Conservation (phyloP, 2,329 filamentous ascomycete genomes). For the Lachnellula cervina region DNA sequence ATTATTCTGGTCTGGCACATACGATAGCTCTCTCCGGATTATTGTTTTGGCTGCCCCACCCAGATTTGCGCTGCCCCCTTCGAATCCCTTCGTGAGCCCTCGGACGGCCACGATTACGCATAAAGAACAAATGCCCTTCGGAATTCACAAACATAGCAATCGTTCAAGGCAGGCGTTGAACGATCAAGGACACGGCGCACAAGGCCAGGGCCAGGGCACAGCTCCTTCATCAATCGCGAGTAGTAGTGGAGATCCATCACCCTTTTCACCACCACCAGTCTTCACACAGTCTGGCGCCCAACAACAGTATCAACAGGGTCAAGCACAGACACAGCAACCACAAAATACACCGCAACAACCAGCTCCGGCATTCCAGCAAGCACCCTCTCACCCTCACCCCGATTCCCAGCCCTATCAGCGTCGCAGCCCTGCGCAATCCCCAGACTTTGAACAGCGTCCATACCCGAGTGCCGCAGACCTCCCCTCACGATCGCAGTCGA, state of each 20-base stretch:
- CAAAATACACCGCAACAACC: too few relatives aligned
- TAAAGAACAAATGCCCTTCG: conserved; percentile 29
- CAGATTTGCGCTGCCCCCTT: not conserved
- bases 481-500: conserved; percentile 23
- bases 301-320: conserved; percentile 28
- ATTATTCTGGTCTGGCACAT: too few relatives aligned
- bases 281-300: conserved; percentile 11
- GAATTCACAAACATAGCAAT: conserved; percentile 30
- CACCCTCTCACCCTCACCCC: not conserved
- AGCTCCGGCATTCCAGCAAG: conserved; percentile 1
- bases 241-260: not conserved
- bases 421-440: conserved; percentile 17
- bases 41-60: not conserved
- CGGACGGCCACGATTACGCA: conserved; percentile 19
- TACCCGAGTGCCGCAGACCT: conserved; percentile 17
- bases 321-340: conserved; percentile 1
- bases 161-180: conserved; percentile 32
- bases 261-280: not conserved
- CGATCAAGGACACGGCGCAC: conserved; percentile 15
- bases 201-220: conserved; percentile 5
- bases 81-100: conserved; percentile 17
- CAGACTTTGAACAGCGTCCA: not conserved
- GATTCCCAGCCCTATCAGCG: conserved; percentile 21
- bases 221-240: conserved; percentile 1
- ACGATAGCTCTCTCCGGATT: not conserved